Evolutionary conservation across 257 asterid genomes (phyloP), one percentile per base, ranked within the genome.

Genomic region (Fraxinus americana): DNA sequence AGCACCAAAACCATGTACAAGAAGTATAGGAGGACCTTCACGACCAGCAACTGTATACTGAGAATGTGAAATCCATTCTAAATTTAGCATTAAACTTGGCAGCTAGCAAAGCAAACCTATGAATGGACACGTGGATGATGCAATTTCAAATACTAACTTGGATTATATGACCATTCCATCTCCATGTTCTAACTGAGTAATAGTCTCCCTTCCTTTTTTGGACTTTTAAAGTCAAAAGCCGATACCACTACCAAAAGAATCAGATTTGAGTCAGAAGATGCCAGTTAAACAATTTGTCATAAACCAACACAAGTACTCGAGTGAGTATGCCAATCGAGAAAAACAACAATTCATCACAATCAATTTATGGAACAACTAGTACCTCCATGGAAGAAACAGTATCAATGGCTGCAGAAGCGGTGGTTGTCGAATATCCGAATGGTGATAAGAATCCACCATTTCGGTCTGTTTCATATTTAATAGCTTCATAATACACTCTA

Each of bases 1-100:
- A 71, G 98, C 98, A 75, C 98, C 98, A 82, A 94, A 94, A 59
- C 98, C 98, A 84, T 94, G 98, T 70, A 94, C 97, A 74, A 94
- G 98, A 77, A 94, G 94, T 85, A 92, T 63, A 32, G 92, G 91
- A 43, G 97, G 93, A 78, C 98, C 98, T 81, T 84, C 87, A 79
- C 77, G 77, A 43, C 98, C 97, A 79, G 89, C 84, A 80, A 87
- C 91, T 19, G 94, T 89, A 79, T 94, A 94, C 98, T 92, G 90
- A 59, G 79, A 80, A 83, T 30, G 78, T 35, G 70, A 77, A 88
- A 88, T 69, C 57, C 81, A 71, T 69, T 75, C 41, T 35, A 83
- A 43, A 72, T 13, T 38, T 67, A 74, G 59, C 32, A 71, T 30
- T 14, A 65, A 63, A 39, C 29, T 45, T 6, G 8, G 78, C 13